Evolutionary conservation across 202 grass and related monocot genomes (phyloP).

Genomic region (Musa balbisiana): DNA sequence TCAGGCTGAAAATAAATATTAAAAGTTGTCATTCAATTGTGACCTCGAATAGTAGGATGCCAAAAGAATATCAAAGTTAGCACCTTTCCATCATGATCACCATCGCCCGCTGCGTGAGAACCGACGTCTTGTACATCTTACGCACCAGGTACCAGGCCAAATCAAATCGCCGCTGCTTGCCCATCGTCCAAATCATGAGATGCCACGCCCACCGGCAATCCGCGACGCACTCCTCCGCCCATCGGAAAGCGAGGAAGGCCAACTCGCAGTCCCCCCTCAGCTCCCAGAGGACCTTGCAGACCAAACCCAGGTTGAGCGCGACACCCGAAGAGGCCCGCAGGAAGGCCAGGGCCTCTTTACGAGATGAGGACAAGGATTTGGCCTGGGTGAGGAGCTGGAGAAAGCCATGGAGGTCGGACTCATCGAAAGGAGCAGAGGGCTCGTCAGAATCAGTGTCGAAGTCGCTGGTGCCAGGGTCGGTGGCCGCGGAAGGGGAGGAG

Average conservation of each 20-base stretch:
- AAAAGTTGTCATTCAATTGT: not conserved
- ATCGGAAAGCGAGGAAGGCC: conserved; percentile 28
- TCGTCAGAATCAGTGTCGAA: conserved; percentile 42
- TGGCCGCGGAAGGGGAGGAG: conserved; percentile 6
- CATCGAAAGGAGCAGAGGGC: conserved; percentile 3
- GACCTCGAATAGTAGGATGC: not conserved
- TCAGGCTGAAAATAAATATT: not conserved
- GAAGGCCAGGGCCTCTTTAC: conserved; percentile 38
- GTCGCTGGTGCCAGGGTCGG: conserved; percentile 43
- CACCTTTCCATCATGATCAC: conserved; percentile 77
- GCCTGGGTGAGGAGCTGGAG: conserved; percentile 49
- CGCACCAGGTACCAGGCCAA: conserved; percentile 27
- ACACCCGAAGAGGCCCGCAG: conserved; percentile 29
- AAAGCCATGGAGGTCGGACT: conserved; percentile 44
- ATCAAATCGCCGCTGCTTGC: conserved; percentile 6
- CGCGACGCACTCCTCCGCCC: conserved; percentile 36
- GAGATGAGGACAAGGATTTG: conserved; percentile 35
- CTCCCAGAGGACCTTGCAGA: conserved; percentile 10
- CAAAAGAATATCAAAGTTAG: not conserved
- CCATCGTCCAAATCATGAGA: conserved; percentile 8
- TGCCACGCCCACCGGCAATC: conserved; percentile 17
- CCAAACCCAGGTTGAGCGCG: not conserved
- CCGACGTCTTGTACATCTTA: conserved; percentile 37
- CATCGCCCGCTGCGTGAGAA: conserved; percentile 61
- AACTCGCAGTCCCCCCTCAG: not conserved